Conservation (phyloP, 257 asterid genomes). For the Rubia yunnanensis region DNA sequence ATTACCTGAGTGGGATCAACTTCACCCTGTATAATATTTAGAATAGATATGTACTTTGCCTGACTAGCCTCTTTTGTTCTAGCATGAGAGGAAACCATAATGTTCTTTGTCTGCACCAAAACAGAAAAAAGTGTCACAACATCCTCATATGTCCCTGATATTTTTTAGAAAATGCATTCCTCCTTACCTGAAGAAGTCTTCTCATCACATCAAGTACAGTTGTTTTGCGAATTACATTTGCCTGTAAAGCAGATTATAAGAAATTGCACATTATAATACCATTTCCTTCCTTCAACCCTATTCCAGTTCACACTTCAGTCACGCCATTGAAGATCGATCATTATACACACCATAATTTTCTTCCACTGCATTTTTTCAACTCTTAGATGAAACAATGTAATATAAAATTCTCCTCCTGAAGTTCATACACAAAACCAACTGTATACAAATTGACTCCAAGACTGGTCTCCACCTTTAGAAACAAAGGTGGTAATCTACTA, state of each 20-base stretch:
- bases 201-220: constrained; percentile 99
- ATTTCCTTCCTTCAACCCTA: background rate
- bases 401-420: background rate
- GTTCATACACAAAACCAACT: background rate
- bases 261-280: constrained; percentile 12
- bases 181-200: constrained; percentile 93
- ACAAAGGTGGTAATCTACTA: background rate
- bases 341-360: too few relatives aligned
- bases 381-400: background rate
- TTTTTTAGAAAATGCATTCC: constrained; percentile 7
- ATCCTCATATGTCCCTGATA: constrained; percentile 10
- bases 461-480: background rate
- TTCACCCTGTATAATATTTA: constrained; percentile 97
- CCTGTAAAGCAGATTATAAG: constrained; percentile 42
- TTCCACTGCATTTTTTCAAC: background rate
- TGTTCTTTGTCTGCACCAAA: constrained; percentile 76
- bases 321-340: background rate
- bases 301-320: background rate
- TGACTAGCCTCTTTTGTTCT: constrained; percentile 97
- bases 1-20: constrained; percentile 99
- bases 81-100: constrained; percentile 92
- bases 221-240: constrained; percentile 92
- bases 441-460: background rate
- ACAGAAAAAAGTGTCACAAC: constrained; percentile 13
- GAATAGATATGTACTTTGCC: constrained; percentile 89